phyloP scores from a whole-genome alignment of 768 basidiomycete genomes.

The Glaciozyma antarctica region DNA sequence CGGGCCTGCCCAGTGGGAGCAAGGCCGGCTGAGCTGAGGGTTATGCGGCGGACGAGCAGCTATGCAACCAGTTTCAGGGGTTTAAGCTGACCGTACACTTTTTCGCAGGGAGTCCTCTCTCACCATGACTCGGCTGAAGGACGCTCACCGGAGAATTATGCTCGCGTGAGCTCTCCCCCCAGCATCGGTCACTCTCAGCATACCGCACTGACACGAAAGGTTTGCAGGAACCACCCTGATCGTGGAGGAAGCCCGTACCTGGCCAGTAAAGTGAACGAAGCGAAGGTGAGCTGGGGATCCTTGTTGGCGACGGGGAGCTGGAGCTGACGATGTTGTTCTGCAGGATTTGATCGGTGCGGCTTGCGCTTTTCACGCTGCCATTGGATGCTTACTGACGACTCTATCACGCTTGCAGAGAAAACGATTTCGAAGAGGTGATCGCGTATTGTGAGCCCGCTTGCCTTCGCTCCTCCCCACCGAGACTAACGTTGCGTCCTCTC shows the following conservation, averaged over 20 bases:
- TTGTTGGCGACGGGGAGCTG: constrained; percentile 35
- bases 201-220: too few relatives aligned
- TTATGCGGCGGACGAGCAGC: background rate
- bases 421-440: too few relatives aligned
- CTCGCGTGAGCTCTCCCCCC: constrained; percentile 47
- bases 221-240: constrained; percentile 74
- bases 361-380: too few relatives aligned
- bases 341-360: constrained; percentile 28
- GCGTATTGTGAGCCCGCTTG: constrained; percentile 66
- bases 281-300: constrained; percentile 50
- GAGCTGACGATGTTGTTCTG: background rate
- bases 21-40: background rate
- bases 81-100: background rate
- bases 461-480: constrained; percentile 82
- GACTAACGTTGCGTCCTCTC: constrained; percentile 85
- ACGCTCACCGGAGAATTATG: constrained; percentile 95
- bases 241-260: constrained; percentile 96
- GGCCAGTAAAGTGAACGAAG: constrained; percentile 98
- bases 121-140: constrained; percentile 72
- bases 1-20: too few relatives aligned
- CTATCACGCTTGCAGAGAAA: too few relatives aligned
- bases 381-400: too few relatives aligned
- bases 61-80: too few relatives aligned
- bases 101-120: constrained; percentile 62
- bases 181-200: background rate